A percentile compares a stretch with the other conserved stretches of the same genome.
Evolutionary conservation across 305 asterid genomes (phyloP).

Genomic region (Andrographis paniculata): DNA sequence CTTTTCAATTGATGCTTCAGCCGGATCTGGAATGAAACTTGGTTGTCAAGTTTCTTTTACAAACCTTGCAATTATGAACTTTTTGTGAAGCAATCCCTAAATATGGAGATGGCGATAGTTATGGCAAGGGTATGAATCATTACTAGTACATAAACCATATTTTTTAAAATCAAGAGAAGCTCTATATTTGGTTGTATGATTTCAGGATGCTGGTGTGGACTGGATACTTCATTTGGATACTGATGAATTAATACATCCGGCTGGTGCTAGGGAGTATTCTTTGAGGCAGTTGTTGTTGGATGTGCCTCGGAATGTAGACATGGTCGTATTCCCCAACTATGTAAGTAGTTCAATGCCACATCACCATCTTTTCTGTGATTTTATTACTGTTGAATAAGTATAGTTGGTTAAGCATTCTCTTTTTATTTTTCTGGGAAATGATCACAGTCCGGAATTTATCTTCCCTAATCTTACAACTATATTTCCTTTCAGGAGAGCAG

Average conservation of each 20-base stretch:
- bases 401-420: too few species aligned
- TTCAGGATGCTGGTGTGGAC: constrained; percentile 81
- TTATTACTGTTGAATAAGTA: too few species aligned
- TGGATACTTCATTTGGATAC: constrained; percentile 96
- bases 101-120: constrained; percentile 94
- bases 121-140: constrained; percentile 77
- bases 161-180: constrained; percentile 7
- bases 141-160: constrained; percentile 8
- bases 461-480: constrained; percentile 12
- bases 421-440: too few species aligned
- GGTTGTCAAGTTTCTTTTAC: constrained; percentile 59
- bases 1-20: constrained; percentile 34
- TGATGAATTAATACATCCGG: constrained; percentile 86
- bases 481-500: constrained; percentile 66
- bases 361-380: background rate
- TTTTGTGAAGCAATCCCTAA: constrained; percentile 84
- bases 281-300: constrained; percentile 65
- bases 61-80: constrained; percentile 97
- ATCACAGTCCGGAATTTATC: constrained; percentile 2
- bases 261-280: constrained; percentile 78
- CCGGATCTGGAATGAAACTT: constrained; percentile 77
- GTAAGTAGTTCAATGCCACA: constrained; percentile 37
- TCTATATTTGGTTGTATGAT: constrained; percentile 17
- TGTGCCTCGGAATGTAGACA: constrained; percentile 67
- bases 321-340: constrained; percentile 80